Percentiles rank a stretch among this genome's conserved stretches.
phyloP scores from a whole-genome alignment of 805 yeast species.

The Hanseniaspora clermontiae region DNA sequence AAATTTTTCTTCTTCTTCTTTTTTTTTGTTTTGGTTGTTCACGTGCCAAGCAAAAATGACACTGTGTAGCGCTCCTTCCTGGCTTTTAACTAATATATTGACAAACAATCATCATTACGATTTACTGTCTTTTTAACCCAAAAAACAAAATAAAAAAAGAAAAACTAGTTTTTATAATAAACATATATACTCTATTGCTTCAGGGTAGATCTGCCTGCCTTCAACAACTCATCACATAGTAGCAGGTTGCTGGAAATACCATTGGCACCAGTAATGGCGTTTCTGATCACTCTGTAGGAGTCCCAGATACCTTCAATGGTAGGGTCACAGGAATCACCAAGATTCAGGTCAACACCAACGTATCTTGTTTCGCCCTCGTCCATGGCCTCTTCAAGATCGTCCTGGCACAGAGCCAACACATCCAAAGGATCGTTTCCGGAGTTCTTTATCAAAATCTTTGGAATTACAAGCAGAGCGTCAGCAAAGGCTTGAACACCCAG shows the following conservation, averaged over 20 bases:
- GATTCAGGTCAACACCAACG: conserved; percentile 79
- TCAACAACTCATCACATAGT: conserved; percentile 87
- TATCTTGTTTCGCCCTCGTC: conserved; percentile 49
- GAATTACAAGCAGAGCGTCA: conserved; percentile 79
- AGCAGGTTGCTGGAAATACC: conserved; percentile 87
- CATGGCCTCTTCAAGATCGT: conserved; percentile 35
- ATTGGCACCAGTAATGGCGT: conserved; percentile 81
- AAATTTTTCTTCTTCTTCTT: no score
- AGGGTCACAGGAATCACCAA: conserved; percentile 96
- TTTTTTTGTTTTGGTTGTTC: no score
- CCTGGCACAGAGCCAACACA: conserved; percentile 77
- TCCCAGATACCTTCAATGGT: conserved; percentile 93
- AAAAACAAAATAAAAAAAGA: background rate
- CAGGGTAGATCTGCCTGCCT: conserved; percentile 91
- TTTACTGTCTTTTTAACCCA: no score
- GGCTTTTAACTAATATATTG: no score
- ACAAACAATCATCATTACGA: no score
- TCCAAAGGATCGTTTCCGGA: conserved; percentile 92
- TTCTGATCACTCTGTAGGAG: conserved; percentile 83
- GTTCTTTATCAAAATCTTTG: conserved; percentile 82
- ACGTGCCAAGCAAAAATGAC: no score
- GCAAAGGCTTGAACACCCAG: conserved; percentile 89
- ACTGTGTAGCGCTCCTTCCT: no score
- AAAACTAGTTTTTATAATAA: background rate
- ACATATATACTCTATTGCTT: conserved; percentile 39